Evolutionary conservation across 805 yeast species (phyloP).

Genomic region (Naumovozyma baii): DNA sequence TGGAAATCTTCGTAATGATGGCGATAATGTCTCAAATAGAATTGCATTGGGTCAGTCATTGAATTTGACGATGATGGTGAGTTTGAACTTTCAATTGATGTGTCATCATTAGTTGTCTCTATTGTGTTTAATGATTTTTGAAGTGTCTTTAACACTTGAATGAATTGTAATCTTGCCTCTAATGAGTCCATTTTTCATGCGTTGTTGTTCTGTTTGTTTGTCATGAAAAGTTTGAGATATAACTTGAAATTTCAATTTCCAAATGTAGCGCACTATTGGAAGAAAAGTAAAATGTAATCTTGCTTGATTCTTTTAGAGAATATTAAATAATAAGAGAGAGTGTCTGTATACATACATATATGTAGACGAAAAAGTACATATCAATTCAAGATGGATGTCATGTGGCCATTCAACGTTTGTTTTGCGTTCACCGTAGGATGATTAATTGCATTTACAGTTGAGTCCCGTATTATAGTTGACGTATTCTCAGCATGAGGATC

Average conservation of each 20-base stretch:
- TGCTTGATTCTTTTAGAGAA: too few relatives aligned
- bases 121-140: conserved; percentile 37
- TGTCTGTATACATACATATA: too few relatives aligned
- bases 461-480: neutral
- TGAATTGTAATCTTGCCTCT: conserved; percentile 71
- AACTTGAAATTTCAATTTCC: too few relatives aligned
- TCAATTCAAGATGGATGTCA: neutral
- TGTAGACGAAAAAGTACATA: neutral
- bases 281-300: too few relatives aligned
- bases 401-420: neutral
- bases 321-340: too few relatives aligned
- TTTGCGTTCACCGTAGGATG: neutral
- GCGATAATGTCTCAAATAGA: conserved; percentile 20
- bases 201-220: too few relatives aligned
- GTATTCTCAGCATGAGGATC: neutral
- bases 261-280: too few relatives aligned
- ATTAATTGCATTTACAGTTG: too few relatives aligned
- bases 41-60: conserved; percentile 21
- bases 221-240: too few relatives aligned
- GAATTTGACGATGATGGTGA: neutral
- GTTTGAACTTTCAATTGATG: conserved; percentile 37
- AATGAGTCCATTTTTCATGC: conserved; percentile 72
- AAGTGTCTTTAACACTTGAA: conserved; percentile 52
- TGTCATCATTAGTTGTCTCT: neutral
- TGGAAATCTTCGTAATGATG: conserved; percentile 29